phyloP scores from a whole-genome alignment of 257 asterid genomes.

The Ballota nigra region DNA sequence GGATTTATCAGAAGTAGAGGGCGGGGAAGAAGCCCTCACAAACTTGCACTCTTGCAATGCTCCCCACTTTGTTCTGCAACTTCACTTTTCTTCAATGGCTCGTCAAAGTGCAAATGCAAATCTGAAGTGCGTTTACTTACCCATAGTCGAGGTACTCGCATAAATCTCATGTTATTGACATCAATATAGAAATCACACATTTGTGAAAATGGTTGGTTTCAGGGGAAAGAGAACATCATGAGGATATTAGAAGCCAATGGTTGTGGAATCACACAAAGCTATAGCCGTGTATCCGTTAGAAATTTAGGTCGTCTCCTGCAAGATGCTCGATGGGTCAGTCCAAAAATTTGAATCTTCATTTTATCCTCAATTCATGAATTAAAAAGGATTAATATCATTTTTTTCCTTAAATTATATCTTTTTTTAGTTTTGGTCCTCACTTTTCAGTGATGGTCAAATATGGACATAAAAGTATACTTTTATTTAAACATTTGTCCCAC shows the following conservation, averaged over 20 bases:
- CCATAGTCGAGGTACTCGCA: constrained; percentile 46
- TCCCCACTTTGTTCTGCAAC: constrained; percentile 50
- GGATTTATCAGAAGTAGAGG: constrained; percentile 46
- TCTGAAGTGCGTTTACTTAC: constrained; percentile 65
- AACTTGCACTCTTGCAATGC: constrained; percentile 65
- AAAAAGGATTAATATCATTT: too few relatives aligned
- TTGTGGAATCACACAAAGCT: constrained; percentile 41
- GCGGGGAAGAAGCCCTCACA: constrained; percentile 70
- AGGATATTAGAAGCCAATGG: constrained; percentile 43
- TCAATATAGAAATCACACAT: not conserved
- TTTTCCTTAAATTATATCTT: too few relatives aligned
- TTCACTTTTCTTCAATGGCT: constrained; percentile 32
- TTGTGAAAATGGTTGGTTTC: constrained; percentile 21
- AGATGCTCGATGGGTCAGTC: constrained; percentile 75
- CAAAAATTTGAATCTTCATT: constrained; percentile 9
- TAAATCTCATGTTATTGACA: constrained; percentile 6
- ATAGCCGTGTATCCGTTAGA: constrained; percentile 64
- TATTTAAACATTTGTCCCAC: too few relatives aligned
- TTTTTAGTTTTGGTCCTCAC: too few relatives aligned
- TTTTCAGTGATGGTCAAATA: too few relatives aligned
- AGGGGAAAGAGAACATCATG: constrained; percentile 68
- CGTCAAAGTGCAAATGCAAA: constrained; percentile 72
- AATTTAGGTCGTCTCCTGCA: constrained; percentile 82
- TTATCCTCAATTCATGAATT: not conserved
- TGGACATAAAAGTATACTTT: too few relatives aligned